Conservation (phyloP, 2,329 filamentous ascomycete species). For the Claviceps fusiformis region DNA sequence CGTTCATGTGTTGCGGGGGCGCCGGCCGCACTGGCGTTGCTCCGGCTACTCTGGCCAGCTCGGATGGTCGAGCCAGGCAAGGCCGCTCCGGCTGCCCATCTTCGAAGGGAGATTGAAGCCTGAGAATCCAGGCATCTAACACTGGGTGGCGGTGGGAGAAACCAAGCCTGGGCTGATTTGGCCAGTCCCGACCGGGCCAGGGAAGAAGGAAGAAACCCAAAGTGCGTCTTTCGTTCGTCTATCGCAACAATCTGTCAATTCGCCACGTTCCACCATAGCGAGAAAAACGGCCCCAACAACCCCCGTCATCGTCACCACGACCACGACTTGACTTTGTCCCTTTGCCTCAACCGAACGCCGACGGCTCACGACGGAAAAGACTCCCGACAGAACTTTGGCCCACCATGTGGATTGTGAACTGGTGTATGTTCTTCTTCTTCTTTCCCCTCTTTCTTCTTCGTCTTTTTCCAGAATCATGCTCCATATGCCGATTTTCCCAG, state of each 20-base stretch:
- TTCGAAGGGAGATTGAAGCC: constrained; percentile 8
- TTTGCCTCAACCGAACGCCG: constrained; percentile 8
- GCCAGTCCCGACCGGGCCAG: background rate
- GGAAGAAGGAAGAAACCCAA: background rate
- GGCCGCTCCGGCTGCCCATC: too few relatives aligned
- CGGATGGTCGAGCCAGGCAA: background rate
- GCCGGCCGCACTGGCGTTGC: background rate
- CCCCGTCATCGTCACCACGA: constrained; percentile 5
- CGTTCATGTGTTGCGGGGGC: background rate
- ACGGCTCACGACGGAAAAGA: constrained; percentile 1
- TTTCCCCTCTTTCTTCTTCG: too few relatives aligned
- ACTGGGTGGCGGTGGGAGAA: background rate
- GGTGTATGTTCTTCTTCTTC: constrained; percentile 52
- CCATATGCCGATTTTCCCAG: background rate
- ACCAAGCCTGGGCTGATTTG: background rate
- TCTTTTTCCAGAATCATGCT: background rate
- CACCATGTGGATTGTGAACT: constrained; percentile 88
- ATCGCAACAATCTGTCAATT: constrained; percentile 4
- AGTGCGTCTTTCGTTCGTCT: background rate
- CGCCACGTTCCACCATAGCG: constrained; percentile 3
- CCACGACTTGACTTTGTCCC: constrained; percentile 1
- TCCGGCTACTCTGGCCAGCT: background rate
- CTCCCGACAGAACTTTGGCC: constrained; percentile 7
- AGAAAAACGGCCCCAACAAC: constrained; percentile 4
- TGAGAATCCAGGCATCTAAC: constrained; percentile 10